These are phyloP conservation scores for Entomortierella parvispora DNA, from an alignment of 192 early-diverging fungal species.

Conservation along the genomic window DNA sequence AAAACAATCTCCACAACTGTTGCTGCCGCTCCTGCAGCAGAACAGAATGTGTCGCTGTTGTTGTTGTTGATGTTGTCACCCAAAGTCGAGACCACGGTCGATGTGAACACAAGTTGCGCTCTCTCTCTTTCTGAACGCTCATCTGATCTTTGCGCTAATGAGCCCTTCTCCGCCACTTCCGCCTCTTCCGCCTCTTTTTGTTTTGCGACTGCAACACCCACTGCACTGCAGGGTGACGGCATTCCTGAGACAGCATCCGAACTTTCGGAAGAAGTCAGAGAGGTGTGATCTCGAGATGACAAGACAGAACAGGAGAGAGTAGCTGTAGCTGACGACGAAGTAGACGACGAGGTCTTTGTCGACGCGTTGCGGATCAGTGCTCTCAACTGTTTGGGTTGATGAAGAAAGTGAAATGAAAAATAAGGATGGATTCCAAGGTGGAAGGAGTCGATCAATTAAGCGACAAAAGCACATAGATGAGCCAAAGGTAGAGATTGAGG, in stretches of 20 bases:
- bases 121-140: too few relatives aligned
- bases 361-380: conserved; percentile 36
- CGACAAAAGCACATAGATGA: conserved; percentile 3
- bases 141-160: too few relatives aligned
- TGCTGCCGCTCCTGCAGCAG: too few relatives aligned
- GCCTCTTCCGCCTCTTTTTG: too few relatives aligned
- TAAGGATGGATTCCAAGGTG: neutral
- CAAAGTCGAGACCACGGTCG: too few relatives aligned
- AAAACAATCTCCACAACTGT: too few relatives aligned
- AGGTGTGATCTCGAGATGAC: conserved; percentile 13
- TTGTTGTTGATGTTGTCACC: too few relatives aligned
- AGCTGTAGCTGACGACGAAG: conserved; percentile 3
- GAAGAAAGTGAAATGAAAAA: neutral
- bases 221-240: conserved; percentile 3
- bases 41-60: too few relatives aligned
- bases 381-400: conserved; percentile 28
- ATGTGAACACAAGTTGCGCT: too few relatives aligned
- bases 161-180: too few relatives aligned
- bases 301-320: neutral
- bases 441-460: neutral
- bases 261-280: conserved; percentile 1
- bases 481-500: neutral
- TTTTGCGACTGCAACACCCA: too few relatives aligned
- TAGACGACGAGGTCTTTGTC: conserved; percentile 18
- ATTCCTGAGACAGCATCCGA: neutral